Evolutionary conservation across 2,329 filamentous ascomycete genomes (phyloP), one percentile per base, ranked within the genome.

Genomic region (Microsporum audouinii): DNA sequence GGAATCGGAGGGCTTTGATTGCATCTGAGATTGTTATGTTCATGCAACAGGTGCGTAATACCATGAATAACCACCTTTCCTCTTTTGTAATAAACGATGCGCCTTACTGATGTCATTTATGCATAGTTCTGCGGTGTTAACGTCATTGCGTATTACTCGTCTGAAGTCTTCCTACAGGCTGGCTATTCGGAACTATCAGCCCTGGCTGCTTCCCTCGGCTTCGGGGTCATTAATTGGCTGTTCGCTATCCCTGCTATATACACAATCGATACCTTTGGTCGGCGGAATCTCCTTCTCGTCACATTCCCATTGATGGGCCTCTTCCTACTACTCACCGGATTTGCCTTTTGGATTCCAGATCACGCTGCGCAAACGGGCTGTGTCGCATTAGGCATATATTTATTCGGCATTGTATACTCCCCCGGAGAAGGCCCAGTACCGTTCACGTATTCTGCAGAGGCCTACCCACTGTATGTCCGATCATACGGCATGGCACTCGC

Each of bases 251-350:
- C 83, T 0, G 84, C 83, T 2, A 73, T 87, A 55, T 85, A 82
- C 69, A 86, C 84, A 4, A 88, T 88, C 64, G 85, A 88, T 67
- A 86, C 81, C 0, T 87, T 85, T 62, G 86, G 85, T 5, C 80
- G 86, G 2, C 78, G 85, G 23, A 84, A 84, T 64, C 75, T 88
- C 5, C 77, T 88, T 0, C 75, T 87, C 3, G 77, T 78, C 1
- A 88, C 84, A 0, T 86, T 88, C 67, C 85, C 85, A 0, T 71
- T 87, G 17, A 87, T 88, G 85, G 75, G 75, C 2, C 66, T 79
- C 56, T 76, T 75, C 47, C 71, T 82, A 36, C 75, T 82, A 64
- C 79, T 80, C 60, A 80, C 79, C 0, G 79, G 80, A 0, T 80
- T 81, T 63, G 77, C 75, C 51, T 81, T 81, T 69, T 79, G 73